Conservation (phyloP, 2,329 filamentous ascomycete species). For the Zasmidium citrigriseum region DNA sequence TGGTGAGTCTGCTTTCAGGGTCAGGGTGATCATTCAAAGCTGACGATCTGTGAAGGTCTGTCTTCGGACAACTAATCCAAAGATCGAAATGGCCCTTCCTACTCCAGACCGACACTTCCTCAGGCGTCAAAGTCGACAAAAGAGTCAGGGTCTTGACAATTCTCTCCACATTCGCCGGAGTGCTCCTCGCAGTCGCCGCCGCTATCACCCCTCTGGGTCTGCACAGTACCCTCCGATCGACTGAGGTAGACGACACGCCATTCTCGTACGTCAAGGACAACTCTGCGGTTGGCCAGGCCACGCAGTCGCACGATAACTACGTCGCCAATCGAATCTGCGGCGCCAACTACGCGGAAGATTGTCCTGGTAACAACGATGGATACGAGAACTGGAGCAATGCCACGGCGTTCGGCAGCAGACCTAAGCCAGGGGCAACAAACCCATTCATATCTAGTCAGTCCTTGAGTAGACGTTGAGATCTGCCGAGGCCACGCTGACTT, state of each 20-base stretch:
- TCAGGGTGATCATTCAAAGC: not conserved
- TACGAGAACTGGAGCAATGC: not conserved
- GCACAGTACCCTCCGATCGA: not conserved
- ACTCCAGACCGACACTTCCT: conserved; percentile 7
- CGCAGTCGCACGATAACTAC: conserved; percentile 7
- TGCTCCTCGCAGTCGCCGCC: conserved; percentile 10
- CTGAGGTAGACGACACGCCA: not conserved
- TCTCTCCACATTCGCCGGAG: not conserved
- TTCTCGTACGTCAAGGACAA: conserved; percentile 8
- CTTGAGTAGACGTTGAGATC: not conserved
- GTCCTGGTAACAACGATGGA: conserved; percentile 12
- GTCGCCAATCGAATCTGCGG: conserved; percentile 1
- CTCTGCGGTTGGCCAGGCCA: conserved; percentile 5
- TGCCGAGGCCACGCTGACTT: not conserved
- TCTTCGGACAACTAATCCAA: conserved; percentile 13
- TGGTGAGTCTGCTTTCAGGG: not conserved
- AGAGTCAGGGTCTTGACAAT: conserved; percentile 2
- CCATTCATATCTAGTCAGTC: conserved; percentile 2
- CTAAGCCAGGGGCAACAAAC: not conserved
- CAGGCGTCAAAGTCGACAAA: conserved; percentile 9
- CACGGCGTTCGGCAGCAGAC: not conserved
- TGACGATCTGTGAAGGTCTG: not conserved
- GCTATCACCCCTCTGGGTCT: conserved; percentile 8
- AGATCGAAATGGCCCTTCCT: conserved; percentile 10
- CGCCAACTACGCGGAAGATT: not conserved